phyloP scores from a whole-genome alignment of 2,329 filamentous ascomycete species.

The Aspergillus clavatus region DNA sequence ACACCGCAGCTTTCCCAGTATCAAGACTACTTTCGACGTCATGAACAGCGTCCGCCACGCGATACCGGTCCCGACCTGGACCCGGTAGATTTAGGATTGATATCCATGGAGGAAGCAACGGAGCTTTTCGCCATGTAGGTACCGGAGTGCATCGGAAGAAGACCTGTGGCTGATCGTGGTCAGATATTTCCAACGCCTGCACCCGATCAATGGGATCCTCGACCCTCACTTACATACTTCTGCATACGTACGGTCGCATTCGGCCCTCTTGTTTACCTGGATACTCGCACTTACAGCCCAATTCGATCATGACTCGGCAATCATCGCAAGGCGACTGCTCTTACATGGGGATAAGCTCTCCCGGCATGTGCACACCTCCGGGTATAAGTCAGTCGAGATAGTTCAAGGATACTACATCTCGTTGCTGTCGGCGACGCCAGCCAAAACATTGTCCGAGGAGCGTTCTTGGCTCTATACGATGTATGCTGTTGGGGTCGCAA shows the following conservation, averaged over 20 bases:
- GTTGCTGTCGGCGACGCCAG: slow-evolving; percentile 24
- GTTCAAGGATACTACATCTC: slow-evolving; percentile 32
- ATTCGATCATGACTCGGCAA: slow-evolving; percentile 19
- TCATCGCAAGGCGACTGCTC: slow-evolving; percentile 22
- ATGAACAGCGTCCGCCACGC: slow-evolving; percentile 7
- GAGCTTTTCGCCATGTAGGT: slow-evolving; percentile 24
- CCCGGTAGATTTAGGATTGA: slow-evolving; percentile 25
- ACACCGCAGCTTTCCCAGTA: slow-evolving; percentile 7
- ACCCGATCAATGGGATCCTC: slow-evolving; percentile 29
- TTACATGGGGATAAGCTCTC: slow-evolving; percentile 28
- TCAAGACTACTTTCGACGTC: slow-evolving; percentile 21
- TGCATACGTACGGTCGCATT: slow-evolving; percentile 22
- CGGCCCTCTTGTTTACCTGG: slow-evolving; percentile 29
- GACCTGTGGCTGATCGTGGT: neutral
- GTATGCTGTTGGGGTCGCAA: slow-evolving; percentile 25
- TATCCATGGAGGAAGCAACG: slow-evolving; percentile 26
- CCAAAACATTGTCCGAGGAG: slow-evolving; percentile 22
- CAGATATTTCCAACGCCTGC: slow-evolving; percentile 26
- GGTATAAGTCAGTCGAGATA: slow-evolving; percentile 29
- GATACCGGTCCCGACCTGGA: slow-evolving; percentile 27
- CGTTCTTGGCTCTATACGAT: slow-evolving; percentile 29
- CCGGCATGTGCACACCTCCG: slow-evolving; percentile 23
- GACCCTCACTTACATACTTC: slow-evolving; percentile 27
- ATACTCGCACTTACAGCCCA: slow-evolving; percentile 28
- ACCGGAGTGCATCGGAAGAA: slow-evolving; percentile 1